A percentile compares a stretch with the other conserved stretches of the same genome.
These are phyloP conservation scores for Penstemon eatonii DNA, from an alignment of 257 asterid species.

Conservation along the genomic window DNA sequence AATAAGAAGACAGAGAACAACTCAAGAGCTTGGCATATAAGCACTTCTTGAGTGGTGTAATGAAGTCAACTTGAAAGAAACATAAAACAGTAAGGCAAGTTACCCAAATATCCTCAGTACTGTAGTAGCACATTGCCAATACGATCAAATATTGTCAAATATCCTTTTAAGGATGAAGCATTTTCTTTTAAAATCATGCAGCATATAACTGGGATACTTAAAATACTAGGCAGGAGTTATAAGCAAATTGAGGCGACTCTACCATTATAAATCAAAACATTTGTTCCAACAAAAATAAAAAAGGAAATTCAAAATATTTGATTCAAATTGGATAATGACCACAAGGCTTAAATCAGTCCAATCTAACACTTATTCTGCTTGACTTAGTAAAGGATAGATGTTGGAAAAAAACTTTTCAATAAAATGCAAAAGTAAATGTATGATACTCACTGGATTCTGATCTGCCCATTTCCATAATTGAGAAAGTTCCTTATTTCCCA, in stretches of 20 bases:
- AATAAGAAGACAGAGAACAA: too few species aligned
- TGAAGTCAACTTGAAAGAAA: too few species aligned
- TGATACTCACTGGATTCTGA: constrained; percentile 80
- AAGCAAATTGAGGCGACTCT: neutral
- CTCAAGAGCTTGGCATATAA: too few species aligned
- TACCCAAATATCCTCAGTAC: neutral
- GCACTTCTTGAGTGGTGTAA: too few species aligned
- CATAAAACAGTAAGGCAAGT: too few species aligned
- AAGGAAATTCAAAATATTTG: neutral
- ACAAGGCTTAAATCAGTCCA: constrained; percentile 11
- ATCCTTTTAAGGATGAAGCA: constrained; percentile 2
- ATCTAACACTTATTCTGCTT: constrained; percentile 1
- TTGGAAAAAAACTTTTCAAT: neutral
- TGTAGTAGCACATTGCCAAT: neutral
- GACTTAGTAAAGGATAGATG: neutral
- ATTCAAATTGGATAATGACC: constrained; percentile 20
- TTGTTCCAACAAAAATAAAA: too few species aligned
- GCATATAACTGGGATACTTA: neutral
- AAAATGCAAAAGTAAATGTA: constrained; percentile 6
- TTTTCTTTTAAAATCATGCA: too few species aligned
- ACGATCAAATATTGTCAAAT: constrained; percentile 3
- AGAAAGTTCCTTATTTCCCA: constrained; percentile 92
- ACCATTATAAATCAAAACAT: neutral
- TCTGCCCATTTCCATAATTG: constrained; percentile 98
- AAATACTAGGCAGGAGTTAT: neutral